Base-by-base conservation (phyloP, 108 stramenopile species). In the Cyclotella kingstonii region DNA sequence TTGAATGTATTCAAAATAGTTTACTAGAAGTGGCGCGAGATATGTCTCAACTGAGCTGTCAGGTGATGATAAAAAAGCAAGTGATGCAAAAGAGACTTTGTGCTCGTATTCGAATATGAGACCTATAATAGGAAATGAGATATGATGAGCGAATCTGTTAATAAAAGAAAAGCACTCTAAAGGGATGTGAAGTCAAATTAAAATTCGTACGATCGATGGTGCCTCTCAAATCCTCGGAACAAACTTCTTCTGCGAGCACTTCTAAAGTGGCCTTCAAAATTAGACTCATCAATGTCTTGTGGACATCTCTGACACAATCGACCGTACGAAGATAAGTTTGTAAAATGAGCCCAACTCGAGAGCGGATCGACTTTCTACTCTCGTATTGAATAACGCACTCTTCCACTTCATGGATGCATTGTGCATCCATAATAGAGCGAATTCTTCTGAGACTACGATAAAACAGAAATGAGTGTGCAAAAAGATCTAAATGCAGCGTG, bases 41-140 rank as follows among this genome's bases (percentile, higher is more conserved):
- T 76, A 73, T 2, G 80, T 70, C 25, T 89, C 87, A 5, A 83
- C 91, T 19, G 86, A 75, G 26, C 72, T 74, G 46, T 93, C 87
- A 9, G 91, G 91, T 5, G 85, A 81, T 1, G 87, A 89, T 30
- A 93, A 60, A 54, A 93, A 93, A 0, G 91, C 91, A 29, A 93
- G 69, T 18, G 86, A 88, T 9, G 86, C 91, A 72, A 93, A 93
- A 15, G 87, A 89, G 1, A 84, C 84, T 27, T 79, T 63, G 51
- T 89, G 87, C 51, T 89, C 91, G 46, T 93, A 93, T 41, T 89
- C 84, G 11, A 69, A 79, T 18, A 78, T 83, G 9, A 91, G 56
- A 22, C 71, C 71, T 73, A 33, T 36, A 18, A 36, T 36, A 2
- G 33, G 19, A 21, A n/a, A n/a, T n/a, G n/a, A n/a, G n/a, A n/a